Base-by-base conservation (phyloP, 2,329 filamentous ascomycete species). In the Dothistroma septosporum region DNA sequence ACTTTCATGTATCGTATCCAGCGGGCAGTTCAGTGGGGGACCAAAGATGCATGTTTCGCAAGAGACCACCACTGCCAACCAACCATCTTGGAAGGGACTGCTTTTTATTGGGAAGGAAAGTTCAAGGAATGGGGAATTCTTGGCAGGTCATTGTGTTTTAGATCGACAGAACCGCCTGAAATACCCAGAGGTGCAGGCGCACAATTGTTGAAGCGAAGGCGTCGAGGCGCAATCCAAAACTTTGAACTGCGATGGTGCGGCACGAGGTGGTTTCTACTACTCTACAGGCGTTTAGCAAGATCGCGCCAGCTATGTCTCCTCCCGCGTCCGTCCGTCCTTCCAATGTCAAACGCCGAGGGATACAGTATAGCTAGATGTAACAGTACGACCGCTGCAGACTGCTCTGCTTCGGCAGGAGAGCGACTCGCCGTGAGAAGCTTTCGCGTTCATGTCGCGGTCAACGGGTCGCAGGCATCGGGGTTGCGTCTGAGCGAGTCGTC, bases 201-300 rank as follows among this genome's bases (percentile, higher is more conserved):
- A 22, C n/a, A 33, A 16, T n/a, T 53, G 33, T 3, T 56, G 35
- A 44, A 32, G 24, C 16, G 31, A 32, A 31, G 49, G 22, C 22
- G 31, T 53, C 31, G 24, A 19, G 49, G 49, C 31, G 49, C 21
- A 49, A 49, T 49, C 47, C 7, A 49, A 22, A 24, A n/a, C 19
- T 22, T 5, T 24, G 47, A 24, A 49, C n/a, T n/a, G n/a, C n/a
- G n/a, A n/a, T n/a, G 44, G 16, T 47, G 50, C 33, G 53, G 33
- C 19, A 41, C 44, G 53, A 24, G 16, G 24, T 28, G 32, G 53
- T 19, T 55, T 21, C 8, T 41, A 58, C 57, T 53, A 58, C 54
- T 37, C 48, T 58, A 53, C 57, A 58, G 33, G 54, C 48, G 53
- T 58, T 53, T 58, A 16, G 50, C 41, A 53, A 53, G 59, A 49